Evolutionary conservation across 495 filamentous ascomycete genomes (phyloP), one percentile per base, ranked within the genome.

Genomic region (Lepidopterella palustris): DNA sequence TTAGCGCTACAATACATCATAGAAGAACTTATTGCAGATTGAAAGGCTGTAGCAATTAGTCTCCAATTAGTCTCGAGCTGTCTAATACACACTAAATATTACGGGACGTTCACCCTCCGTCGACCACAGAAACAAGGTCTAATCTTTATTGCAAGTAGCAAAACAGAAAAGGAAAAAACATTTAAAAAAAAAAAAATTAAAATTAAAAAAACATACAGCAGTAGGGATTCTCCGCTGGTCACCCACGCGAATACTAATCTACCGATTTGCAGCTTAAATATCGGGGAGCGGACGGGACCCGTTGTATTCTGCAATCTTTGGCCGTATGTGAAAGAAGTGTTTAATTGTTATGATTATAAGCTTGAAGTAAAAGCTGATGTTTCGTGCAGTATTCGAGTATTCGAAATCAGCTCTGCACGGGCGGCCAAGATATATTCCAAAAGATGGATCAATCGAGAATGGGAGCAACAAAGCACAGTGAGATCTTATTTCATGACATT

Each of bases 191-290:
- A 10, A 42, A 3, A 11, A 13, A 18, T 2, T 18, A 60, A 57
- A 47, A 53, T 57, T 54, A 60, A 6, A 57, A 64, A 59, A 65
- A 69, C 55, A 66, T 69, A 67, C 63, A 71, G 69, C 66, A 73
- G 68, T 55, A 47, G 64, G 70, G 59, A 71, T 72, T 73, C 70
- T 68, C 69, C 69, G 67, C 65, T 73, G 69, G 71, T 71, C 71
- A 28, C 50, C 50, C 50, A 53, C 50, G 5, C 23, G 20, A 53
- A 21, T 53, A 53, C 50, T 53, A 53, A 53, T 53, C 23, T 13
- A 18, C 50, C 50, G 50, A 57, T 56, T 47, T 58, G 49, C 45
- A 52, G 58, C 55, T 72, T 72, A 58, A 70, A 42, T 72, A 62
- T 51, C 50, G 61, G 54, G 45, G 59, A 63, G 56, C 61, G 51